Evolutionary conservation across 2,329 filamentous ascomycete genomes (phyloP).

Genomic region (Colletotrichum simmondsii): DNA sequence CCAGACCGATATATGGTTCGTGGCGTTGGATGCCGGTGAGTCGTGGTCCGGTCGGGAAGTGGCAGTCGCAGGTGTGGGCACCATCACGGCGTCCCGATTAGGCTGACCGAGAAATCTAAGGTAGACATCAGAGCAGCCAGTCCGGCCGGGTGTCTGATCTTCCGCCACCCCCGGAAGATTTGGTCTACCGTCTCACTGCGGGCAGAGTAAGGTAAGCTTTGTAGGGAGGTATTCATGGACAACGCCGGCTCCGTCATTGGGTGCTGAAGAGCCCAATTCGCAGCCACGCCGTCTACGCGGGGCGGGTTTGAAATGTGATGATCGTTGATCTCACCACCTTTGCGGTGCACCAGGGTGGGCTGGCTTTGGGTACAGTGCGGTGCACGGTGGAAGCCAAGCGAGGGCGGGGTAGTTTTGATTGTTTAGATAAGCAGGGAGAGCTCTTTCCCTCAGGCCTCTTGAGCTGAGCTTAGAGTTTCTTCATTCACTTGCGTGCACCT

Average conservation of each 20-base stretch:
- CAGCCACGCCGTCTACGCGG: not conserved
- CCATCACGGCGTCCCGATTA: not conserved
- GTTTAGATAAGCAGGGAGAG: not conserved
- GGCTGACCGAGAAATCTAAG: not conserved
- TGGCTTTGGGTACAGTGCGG: conserved; percentile 4
- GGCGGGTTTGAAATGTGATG: not conserved
- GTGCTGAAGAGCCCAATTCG: not conserved
- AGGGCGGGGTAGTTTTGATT: not conserved
- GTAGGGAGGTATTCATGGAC: not conserved
- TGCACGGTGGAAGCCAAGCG: not conserved
- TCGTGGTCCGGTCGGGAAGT: not conserved
- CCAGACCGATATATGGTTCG: not conserved
- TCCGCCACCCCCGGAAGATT: conserved; percentile 4
- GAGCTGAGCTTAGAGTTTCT: no score
- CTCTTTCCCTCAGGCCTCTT: not conserved
- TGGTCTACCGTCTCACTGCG: not conserved
- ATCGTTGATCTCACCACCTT: conserved; percentile 14
- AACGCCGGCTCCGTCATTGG: conserved; percentile 17
- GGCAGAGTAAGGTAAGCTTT: not conserved
- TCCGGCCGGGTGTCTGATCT: not conserved
- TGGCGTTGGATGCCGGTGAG: not conserved
- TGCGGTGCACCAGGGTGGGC: not conserved
- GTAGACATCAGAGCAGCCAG: not conserved
- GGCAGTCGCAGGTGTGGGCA: not conserved
- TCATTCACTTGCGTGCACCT: not conserved